Conservation (phyloP, 495 filamentous ascomycete species). For the Sphaerosporella brunnea region DNA sequence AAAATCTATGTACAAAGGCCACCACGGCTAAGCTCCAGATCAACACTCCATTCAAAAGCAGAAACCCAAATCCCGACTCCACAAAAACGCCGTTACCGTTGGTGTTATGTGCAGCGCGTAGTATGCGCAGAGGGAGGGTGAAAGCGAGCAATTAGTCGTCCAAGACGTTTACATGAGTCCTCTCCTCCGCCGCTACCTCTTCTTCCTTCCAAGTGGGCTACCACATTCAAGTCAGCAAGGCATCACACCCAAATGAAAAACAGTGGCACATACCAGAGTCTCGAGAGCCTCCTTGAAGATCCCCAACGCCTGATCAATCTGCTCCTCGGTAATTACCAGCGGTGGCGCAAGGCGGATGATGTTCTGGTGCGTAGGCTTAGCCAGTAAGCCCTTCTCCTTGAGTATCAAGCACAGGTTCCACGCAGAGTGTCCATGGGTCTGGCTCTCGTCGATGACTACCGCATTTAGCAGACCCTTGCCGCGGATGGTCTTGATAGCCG, state of each 20-base stretch:
- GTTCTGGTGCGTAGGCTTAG: constrained; percentile 96
- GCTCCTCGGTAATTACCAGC: constrained; percentile 64
- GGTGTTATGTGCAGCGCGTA: background rate
- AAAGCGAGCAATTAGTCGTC: constrained; percentile 11
- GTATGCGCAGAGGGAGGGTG: too few relatives aligned
- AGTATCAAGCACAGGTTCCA: constrained; percentile 94
- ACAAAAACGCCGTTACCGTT: background rate
- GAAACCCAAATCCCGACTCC: background rate
- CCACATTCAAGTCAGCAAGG: background rate
- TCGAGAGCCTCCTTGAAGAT: constrained; percentile 62
- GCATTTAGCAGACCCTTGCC: constrained; percentile 94
- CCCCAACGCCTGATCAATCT: constrained; percentile 58
- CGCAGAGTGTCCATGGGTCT: constrained; percentile 68
- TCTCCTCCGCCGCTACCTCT: constrained; percentile 13
- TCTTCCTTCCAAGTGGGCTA: constrained; percentile 17
- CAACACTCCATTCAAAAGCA: background rate
- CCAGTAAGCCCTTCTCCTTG: constrained; percentile 89
- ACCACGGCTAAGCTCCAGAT: too few relatives aligned
- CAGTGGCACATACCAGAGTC: constrained; percentile 32
- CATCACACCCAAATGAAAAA: background rate
- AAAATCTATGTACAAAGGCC: too few relatives aligned
- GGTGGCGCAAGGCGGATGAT: constrained; percentile 91
- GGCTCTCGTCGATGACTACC: constrained; percentile 84
- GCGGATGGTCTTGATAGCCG: constrained; percentile 65
- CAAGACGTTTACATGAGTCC: constrained; percentile 12